These are phyloP conservation scores for Castanea sativa DNA, from an alignment of 306 rosid genomes.

Conservation along the genomic window DNA sequence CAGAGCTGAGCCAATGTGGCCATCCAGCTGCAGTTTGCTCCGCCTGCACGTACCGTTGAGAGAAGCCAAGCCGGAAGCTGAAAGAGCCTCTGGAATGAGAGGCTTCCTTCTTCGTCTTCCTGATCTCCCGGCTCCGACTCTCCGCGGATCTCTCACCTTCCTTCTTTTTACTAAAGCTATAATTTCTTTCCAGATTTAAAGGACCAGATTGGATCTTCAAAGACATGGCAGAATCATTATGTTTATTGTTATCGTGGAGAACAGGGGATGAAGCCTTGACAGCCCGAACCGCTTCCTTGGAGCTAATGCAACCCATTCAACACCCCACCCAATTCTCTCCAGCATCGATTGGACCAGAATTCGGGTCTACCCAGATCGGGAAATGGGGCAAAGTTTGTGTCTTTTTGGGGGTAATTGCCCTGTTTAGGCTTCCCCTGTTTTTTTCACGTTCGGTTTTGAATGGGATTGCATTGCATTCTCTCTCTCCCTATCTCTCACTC, in stretches of 20 bases:
- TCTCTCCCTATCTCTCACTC: background rate
- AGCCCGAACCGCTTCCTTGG: constrained; percentile 40
- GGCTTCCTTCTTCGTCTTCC: constrained; percentile 36
- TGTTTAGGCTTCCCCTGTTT: constrained; percentile 31
- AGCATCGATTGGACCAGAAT: constrained; percentile 30
- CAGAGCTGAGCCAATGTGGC: constrained; percentile 91
- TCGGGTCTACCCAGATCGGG: constrained; percentile 32
- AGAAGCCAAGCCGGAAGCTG: constrained; percentile 52
- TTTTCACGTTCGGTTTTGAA: background rate
- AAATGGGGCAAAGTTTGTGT: constrained; percentile 42
- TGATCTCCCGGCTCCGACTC: constrained; percentile 39
- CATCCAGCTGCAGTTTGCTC: constrained; percentile 96
- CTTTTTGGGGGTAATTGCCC: constrained; percentile 29
- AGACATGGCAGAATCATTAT: constrained; percentile 28
- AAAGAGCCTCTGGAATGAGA: constrained; percentile 38
- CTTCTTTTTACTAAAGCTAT: background rate
- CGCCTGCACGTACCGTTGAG: constrained; percentile 52
- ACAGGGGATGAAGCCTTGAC: constrained; percentile 18
- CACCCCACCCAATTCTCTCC: constrained; percentile 28
- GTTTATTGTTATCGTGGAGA: background rate
- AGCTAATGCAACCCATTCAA: constrained; percentile 89
- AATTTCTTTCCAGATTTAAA: constrained; percentile 7
- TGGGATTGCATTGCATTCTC: constrained; percentile 17
- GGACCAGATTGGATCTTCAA: constrained; percentile 21
- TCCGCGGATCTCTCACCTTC: constrained; percentile 27